Conservation (phyloP, 768 basidiomycete species). For the Trametes meyenii region DNA sequence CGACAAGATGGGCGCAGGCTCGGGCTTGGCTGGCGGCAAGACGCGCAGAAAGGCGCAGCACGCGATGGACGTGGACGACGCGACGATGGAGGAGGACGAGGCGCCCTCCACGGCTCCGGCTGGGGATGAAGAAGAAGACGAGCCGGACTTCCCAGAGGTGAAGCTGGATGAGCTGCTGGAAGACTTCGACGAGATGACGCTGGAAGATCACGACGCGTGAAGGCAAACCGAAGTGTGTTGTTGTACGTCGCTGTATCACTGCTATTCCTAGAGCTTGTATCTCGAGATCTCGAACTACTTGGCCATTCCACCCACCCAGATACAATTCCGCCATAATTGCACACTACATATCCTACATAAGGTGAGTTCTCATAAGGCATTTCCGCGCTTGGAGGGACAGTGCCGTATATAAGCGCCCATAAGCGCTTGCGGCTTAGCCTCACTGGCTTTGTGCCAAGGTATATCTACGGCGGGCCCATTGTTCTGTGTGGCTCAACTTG, state of each 20-base stretch:
- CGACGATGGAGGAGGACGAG: slow-evolving; percentile 46
- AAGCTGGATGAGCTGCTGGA: slow-evolving; percentile 85
- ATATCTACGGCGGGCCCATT: no score
- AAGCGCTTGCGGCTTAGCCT: no score
- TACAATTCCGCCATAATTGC: neutral
- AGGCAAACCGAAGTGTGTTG: neutral
- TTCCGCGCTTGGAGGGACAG: no score
- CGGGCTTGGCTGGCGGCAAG: slow-evolving; percentile 41
- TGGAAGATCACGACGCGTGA: slow-evolving; percentile 47
- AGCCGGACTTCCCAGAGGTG: slow-evolving; percentile 88
- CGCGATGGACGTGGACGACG: slow-evolving; percentile 72
- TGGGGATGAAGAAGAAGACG: slow-evolving; percentile 69
- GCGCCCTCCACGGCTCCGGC: slow-evolving; percentile 78
- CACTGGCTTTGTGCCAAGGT: no score
- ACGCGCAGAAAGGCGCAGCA: slow-evolving; percentile 49
- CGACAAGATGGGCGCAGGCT: slow-evolving; percentile 53
- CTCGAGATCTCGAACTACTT: neutral
- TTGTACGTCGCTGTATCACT: slow-evolving; percentile 1
- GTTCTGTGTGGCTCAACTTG: no score
- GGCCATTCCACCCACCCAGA: neutral
- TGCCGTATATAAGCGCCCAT: no score
- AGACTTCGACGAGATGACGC: slow-evolving; percentile 89
- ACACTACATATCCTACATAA: neutral
- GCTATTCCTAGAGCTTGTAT: neutral
- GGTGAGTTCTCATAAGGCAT: no score